Percentiles rank a stretch among this genome's conserved stretches.
Conservation (phyloP, 768 basidiomycete species). For the Pulveroboletus ravenelii region DNA sequence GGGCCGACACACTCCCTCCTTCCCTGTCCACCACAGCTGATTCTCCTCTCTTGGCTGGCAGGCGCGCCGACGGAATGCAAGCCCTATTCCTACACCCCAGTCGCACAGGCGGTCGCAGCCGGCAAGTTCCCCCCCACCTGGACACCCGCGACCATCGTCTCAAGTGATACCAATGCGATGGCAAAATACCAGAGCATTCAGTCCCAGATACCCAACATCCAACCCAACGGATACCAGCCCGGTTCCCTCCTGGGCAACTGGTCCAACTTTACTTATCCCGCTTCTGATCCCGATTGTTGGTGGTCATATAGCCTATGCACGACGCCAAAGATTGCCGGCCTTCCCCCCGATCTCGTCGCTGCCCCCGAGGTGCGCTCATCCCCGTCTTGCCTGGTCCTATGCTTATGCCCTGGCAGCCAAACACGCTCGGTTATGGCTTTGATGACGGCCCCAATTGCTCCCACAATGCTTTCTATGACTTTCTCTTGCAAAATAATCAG, state of each 20-base stretch:
- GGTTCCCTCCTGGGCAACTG: slow-evolving; percentile 28
- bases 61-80: slow-evolving; percentile 39
- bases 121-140: slow-evolving; percentile 43
- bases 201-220: slow-evolving; percentile 43
- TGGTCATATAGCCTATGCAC: slow-evolving; percentile 38
- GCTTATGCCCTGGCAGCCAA: slow-evolving; percentile 31
- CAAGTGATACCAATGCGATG: slow-evolving; percentile 39
- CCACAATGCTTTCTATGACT: slow-evolving; percentile 61
- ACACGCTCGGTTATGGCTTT: slow-evolving; percentile 55
- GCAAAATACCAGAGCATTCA: slow-evolving; percentile 42
- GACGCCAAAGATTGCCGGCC: slow-evolving; percentile 41
- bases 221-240: slow-evolving; percentile 33
- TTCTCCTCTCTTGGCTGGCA: slow-evolving; percentile 2
- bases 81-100: slow-evolving; percentile 39
- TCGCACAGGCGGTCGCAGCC: slow-evolving; percentile 26
- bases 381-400: too few species aligned
- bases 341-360: slow-evolving; percentile 41
- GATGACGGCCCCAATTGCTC: slow-evolving; percentile 66
- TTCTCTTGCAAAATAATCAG: slow-evolving; percentile 46
- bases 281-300: slow-evolving; percentile 49
- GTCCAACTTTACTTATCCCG: slow-evolving; percentile 31
- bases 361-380: slow-evolving; percentile 42
- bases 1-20: slow-evolving; percentile 36
- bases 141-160: slow-evolving; percentile 40
- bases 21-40: background rate